phyloP scores from a whole-genome alignment of 345 rosid species.

The Chamaenerion angustifolium region DNA sequence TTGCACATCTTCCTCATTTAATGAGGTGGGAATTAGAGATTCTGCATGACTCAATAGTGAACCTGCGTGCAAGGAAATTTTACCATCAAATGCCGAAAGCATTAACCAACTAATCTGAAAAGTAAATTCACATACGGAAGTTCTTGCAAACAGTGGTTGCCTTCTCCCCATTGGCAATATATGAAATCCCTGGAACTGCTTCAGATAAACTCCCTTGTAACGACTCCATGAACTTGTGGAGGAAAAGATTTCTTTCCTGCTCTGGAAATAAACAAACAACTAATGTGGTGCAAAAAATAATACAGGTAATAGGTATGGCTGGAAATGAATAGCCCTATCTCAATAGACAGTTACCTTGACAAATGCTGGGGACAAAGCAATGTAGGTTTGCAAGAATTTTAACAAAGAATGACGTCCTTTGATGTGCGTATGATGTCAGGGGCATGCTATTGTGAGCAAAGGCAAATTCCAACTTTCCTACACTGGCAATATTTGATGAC shows the following conservation, averaged over 20 bases:
- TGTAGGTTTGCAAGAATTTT: slow-evolving; percentile 96
- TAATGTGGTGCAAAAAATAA: neutral
- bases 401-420: slow-evolving; percentile 71
- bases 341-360: slow-evolving; percentile 44
- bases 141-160: slow-evolving; percentile 47
- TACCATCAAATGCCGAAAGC: slow-evolving; percentile 10
- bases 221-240: slow-evolving; percentile 54
- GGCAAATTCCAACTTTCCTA: slow-evolving; percentile 34
- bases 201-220: slow-evolving; percentile 49
- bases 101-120: slow-evolving; percentile 3
- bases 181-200: slow-evolving; percentile 42
- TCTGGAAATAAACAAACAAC: slow-evolving; percentile 39
- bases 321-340: neutral
- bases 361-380: slow-evolving; percentile 67
- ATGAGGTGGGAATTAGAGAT: slow-evolving; percentile 52
- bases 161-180: slow-evolving; percentile 40
- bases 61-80: slow-evolving; percentile 34
- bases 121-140: slow-evolving; percentile 37
- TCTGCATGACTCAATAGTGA: slow-evolving; percentile 83
- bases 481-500: slow-evolving; percentile 12
- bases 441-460: slow-evolving; percentile 39
- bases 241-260: slow-evolving; percentile 79
- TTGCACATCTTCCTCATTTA: slow-evolving; percentile 61
- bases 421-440: slow-evolving; percentile 72
- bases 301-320: neutral